A percentile compares a stretch with the other conserved stretches of the same genome.
Evolutionary conservation across 441 rosid species (phyloP).

Genomic region (Raphanus hybrid): DNA sequence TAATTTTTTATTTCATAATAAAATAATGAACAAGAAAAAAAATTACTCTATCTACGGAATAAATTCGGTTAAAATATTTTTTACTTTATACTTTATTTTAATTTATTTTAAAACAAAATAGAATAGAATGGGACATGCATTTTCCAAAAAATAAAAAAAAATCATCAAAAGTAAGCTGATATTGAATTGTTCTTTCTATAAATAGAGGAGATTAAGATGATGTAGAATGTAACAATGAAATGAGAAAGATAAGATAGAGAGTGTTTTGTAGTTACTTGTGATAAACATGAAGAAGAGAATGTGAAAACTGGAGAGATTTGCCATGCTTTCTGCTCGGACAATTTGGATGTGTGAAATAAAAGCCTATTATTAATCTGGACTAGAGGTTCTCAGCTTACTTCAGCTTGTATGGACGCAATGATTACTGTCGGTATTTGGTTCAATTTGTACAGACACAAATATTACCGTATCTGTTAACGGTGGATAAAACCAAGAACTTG

Average conservation of each 20-base stretch:
- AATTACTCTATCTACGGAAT: no score
- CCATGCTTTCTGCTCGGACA: not conserved
- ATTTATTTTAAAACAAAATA: no score
- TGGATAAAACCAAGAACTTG: not conserved
- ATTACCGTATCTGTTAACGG: no score
- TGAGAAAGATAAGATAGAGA: conserved; percentile 2
- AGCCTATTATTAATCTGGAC: not conserved
- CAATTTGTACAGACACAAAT: not conserved
- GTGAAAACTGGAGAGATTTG: not conserved
- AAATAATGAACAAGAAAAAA: no score
- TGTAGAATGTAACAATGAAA: not conserved
- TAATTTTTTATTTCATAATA: no score
- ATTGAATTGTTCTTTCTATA: not conserved
- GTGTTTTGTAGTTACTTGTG: conserved; percentile 35
- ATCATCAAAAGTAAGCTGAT: not conserved
- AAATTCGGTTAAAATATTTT: no score
- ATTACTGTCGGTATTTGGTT: not conserved
- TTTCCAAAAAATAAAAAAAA: no score
- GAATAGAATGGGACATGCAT: no score
- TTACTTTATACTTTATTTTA: no score
- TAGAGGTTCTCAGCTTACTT: not conserved
- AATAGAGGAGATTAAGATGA: conserved; percentile 12
- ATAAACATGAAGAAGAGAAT: conserved; percentile 46
- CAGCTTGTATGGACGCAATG: not conserved
- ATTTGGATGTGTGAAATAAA: not conserved